A percentile compares a stretch with the other conserved stretches of the same genome.
Conservation (phyloP, 2,329 filamentous ascomycete genomes). For the Trichoderma gracile region DNA sequence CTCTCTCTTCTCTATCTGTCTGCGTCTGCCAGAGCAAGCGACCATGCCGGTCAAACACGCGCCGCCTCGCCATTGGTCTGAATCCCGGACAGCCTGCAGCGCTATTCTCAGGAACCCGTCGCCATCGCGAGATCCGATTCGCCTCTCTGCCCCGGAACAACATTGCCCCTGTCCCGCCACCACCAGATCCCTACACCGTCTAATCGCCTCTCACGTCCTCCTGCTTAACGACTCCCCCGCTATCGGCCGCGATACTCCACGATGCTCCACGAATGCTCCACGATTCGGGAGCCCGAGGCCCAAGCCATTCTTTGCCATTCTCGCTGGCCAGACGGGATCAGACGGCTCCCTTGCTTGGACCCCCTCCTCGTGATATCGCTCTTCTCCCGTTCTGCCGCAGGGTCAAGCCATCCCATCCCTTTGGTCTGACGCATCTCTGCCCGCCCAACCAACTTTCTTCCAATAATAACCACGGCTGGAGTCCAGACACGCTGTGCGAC, state of each 20-base stretch:
- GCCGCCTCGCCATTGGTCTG: constrained; percentile 3
- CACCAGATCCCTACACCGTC: constrained; percentile 19
- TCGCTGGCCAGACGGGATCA: neutral
- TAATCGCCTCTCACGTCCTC: constrained; percentile 1
- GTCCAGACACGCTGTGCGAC: neutral
- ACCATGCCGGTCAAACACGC: neutral
- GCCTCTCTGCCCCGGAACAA: constrained; percentile 7
- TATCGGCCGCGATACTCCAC: constrained; percentile 23
- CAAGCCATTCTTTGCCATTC: constrained; percentile 1
- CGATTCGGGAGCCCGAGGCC: constrained; percentile 17
- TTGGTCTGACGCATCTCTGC: constrained; percentile 17
- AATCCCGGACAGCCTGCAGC: neutral
- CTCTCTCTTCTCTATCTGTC: neutral
- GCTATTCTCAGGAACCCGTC: constrained; percentile 19
- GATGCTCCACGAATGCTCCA: constrained; percentile 25
- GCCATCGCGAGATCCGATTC: neutral
- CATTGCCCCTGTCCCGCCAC: constrained; percentile 8
- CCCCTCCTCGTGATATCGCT: constrained; percentile 6
- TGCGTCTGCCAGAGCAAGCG: neutral
- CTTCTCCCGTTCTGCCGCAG: neutral
- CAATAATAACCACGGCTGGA: constrained; percentile 2
- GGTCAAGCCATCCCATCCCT: neutral
- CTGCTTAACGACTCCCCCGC: constrained; percentile 4
- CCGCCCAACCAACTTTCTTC: neutral
- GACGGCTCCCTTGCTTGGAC: neutral